These are phyloP conservation scores for Epichloe uncinata DNA, from an alignment of 2,329 filamentous ascomycete species.

Conservation along the genomic window DNA sequence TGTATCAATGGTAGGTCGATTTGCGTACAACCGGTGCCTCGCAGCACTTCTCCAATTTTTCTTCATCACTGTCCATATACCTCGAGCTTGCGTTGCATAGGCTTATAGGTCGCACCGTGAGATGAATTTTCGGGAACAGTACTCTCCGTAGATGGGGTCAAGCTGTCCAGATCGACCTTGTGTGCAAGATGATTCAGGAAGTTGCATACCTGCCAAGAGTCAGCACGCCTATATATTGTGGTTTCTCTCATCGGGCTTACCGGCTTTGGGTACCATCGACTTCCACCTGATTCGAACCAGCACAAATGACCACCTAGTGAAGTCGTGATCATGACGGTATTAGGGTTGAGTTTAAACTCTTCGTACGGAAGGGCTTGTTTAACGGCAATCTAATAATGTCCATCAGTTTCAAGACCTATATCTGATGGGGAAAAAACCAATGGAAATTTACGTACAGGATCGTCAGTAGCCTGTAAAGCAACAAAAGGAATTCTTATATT, in stretches of 20 bases:
- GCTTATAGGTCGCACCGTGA: constrained; percentile 42
- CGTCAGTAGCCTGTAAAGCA: constrained; percentile 74
- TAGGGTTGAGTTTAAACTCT: constrained; percentile 75
- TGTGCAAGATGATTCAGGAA: constrained; percentile 41
- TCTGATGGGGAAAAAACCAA: background rate
- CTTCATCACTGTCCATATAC: background rate
- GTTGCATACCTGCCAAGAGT: constrained; percentile 31
- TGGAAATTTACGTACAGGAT: constrained; percentile 50
- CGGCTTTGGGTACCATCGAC: constrained; percentile 76
- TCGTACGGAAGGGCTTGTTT: constrained; percentile 66
- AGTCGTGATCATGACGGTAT: constrained; percentile 73
- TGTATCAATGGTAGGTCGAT: background rate
- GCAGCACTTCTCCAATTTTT: background rate
- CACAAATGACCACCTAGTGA: constrained; percentile 81
- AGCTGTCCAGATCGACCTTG: constrained; percentile 47
- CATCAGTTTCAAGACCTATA: constrained; percentile 5
- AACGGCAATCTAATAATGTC: constrained; percentile 52
- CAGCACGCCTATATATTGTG: background rate
- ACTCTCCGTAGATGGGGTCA: constrained; percentile 24
- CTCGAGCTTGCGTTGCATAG: constrained; percentile 51
- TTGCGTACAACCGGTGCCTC: background rate
- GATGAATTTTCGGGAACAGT: constrained; percentile 21
- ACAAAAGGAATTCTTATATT: constrained; percentile 73
- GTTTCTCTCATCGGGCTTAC: constrained; percentile 32
- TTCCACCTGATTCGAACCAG: constrained; percentile 79